Conservation (phyloP, 176 grass and related monocot species). For the Eragrostis nindensis region DNA sequence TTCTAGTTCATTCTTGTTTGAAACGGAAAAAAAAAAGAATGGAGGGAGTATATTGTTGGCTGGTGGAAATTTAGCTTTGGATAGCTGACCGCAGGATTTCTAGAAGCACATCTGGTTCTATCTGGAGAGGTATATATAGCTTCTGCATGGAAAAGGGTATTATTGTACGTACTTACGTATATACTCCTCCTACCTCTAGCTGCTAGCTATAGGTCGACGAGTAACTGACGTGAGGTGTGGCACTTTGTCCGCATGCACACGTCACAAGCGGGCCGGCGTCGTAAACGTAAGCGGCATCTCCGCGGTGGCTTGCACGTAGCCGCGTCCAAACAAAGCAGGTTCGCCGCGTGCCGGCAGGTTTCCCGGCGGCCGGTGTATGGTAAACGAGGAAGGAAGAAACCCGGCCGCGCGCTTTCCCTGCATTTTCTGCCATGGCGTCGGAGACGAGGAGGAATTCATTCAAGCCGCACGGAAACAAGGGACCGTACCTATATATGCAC, state of each 20-base stretch:
- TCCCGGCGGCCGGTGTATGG: slow-evolving; percentile 26
- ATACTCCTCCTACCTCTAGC: no score
- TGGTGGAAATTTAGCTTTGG: no score
- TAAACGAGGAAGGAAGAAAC: slow-evolving; percentile 4
- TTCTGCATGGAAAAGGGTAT: no score
- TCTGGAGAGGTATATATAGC: no score
- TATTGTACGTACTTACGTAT: no score
- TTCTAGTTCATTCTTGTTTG: no score
- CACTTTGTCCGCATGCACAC: neutral
- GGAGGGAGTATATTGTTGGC: no score
- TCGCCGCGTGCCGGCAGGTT: slow-evolving; percentile 37
- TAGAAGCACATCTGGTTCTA: no score
- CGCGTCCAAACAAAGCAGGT: neutral
- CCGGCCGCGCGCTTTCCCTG: neutral
- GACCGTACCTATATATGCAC: neutral
- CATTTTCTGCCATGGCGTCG: neutral
- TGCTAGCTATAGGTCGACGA: no score
- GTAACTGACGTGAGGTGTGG: neutral
- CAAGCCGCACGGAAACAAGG: neutral
- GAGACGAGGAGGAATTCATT: neutral
- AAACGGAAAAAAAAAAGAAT: no score
- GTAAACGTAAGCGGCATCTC: neutral
- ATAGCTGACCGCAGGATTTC: no score
- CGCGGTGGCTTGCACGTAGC: neutral
- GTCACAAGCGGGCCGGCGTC: neutral